These are phyloP conservation scores for Karstenula rhodostoma DNA, from an alignment of 2,329 filamentous ascomycete genomes.

Conservation along the genomic window DNA sequence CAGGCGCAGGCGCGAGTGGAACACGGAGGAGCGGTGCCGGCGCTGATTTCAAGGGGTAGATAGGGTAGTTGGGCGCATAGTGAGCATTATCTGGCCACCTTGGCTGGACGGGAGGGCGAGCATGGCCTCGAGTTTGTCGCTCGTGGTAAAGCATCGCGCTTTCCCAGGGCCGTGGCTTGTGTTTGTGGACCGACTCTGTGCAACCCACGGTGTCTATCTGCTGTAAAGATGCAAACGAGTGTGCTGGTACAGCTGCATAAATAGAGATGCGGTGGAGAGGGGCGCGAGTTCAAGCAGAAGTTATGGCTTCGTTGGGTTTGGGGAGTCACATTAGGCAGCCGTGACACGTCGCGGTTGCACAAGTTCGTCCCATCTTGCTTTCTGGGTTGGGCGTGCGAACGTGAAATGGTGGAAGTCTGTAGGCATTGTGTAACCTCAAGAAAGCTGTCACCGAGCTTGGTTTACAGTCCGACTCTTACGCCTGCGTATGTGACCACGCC, in stretches of 20 bases:
- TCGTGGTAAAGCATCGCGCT: conserved; percentile 3
- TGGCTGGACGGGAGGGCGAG: background rate
- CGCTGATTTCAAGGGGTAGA: background rate
- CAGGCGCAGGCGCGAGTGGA: background rate
- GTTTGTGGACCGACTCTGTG: background rate
- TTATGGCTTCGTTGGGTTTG: background rate
- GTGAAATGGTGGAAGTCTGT: background rate
- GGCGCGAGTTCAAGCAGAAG: background rate
- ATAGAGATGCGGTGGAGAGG: background rate
- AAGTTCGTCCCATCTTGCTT: conserved; percentile 5
- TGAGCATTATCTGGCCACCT: background rate
- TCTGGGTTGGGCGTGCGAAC: background rate
- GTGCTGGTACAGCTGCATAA: background rate
- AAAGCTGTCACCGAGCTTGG: background rate
- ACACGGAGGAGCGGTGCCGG: background rate
- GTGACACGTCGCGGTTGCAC: conserved; percentile 7
- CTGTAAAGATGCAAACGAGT: conserved; percentile 1
- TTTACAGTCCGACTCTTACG: background rate
- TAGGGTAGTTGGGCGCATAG: conserved; percentile 8
- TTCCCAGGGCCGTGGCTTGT: background rate
- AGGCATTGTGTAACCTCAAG: background rate
- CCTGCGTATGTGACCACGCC: background rate
- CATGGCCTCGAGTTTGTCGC: background rate
- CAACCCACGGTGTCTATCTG: background rate
- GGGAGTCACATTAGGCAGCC: conserved; percentile 7